A percentile compares a stretch with the other conserved stretches of the same genome.
These are phyloP conservation scores for Adansonia rubrostipa DNA, from an alignment of 441 rosid species.

Conservation along the genomic window DNA sequence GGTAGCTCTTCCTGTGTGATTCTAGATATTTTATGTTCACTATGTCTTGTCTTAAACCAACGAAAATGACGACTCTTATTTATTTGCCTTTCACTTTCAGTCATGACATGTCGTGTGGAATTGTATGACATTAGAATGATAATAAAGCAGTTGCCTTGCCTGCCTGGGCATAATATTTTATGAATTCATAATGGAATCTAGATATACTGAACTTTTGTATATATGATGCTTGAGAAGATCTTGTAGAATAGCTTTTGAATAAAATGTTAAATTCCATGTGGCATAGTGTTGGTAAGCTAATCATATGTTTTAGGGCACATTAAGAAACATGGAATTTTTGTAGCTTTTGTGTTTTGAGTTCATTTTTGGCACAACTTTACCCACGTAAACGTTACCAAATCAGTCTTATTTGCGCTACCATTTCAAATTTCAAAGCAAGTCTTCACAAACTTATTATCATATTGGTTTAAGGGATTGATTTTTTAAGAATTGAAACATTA, in stretches of 20 bases:
- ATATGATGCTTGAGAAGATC: not conserved
- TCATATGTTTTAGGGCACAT: not conserved
- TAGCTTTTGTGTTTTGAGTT: not conserved
- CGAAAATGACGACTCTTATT: not conserved
- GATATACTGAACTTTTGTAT: not conserved
- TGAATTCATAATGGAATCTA: not conserved
- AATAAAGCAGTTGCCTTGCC: slow-evolving; percentile 1
- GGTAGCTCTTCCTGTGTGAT: not conserved
- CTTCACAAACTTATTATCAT: no score
- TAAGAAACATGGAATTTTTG: not conserved
- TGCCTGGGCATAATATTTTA: slow-evolving; percentile 2
- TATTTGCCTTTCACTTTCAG: not conserved
- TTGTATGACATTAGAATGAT: slow-evolving; percentile 3
- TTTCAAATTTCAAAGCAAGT: no score
- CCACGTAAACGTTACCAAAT: no score
- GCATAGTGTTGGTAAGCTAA: slow-evolving; percentile 4
- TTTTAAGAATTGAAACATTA: no score
- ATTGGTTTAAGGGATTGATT: no score
- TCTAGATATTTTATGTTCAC: slow-evolving; percentile 3
- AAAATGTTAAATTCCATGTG: not conserved
- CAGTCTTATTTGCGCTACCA: no score
- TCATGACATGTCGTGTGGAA: not conserved
- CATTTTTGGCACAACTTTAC: not conserved
- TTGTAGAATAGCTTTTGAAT: not conserved
- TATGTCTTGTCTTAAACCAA: not conserved